A percentile compares a stretch with the other conserved stretches of the same genome.
Evolutionary conservation across 169 alveolate genomes (phyloP).

Genomic region (Plasmodium vivax): DNA sequence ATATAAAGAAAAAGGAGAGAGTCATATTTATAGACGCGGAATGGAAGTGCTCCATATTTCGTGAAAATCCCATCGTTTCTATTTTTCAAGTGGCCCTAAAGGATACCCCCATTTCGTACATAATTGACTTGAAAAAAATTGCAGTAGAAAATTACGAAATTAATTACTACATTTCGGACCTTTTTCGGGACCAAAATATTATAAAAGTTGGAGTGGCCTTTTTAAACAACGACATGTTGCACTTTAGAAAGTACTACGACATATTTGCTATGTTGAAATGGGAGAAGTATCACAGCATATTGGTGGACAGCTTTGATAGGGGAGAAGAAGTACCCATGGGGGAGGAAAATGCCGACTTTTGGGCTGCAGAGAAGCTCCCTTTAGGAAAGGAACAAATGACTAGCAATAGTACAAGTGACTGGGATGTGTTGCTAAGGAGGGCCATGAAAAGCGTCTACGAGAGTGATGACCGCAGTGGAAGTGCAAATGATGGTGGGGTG

Average conservation of each 20-base stretch:
- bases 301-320: background rate
- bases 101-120: constrained; percentile 13
- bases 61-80: constrained; percentile 49
- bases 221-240: constrained; percentile 52
- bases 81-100: constrained; percentile 58
- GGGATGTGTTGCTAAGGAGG: constrained; percentile 6
- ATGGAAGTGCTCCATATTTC: constrained; percentile 54
- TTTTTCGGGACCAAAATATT: constrained; percentile 53
- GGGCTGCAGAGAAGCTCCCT: background rate
- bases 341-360: background rate
- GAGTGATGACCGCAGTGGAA: background rate
- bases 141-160: constrained; percentile 41
- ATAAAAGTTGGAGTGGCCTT: constrained; percentile 69
- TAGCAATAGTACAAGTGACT: background rate
- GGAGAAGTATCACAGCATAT: constrained; percentile 37
- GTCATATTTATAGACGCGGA: constrained; percentile 58
- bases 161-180: constrained; percentile 50
- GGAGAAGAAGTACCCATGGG: background rate
- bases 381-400: background rate
- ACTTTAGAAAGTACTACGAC: constrained; percentile 57
- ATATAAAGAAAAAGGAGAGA: constrained; percentile 44
- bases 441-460: background rate
- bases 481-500: background rate
- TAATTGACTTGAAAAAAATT: constrained; percentile 48
- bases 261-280: constrained; percentile 3